phyloP scores from a whole-genome alignment of 2,329 filamentous ascomycete species.

The Ascochyta koolunga region DNA sequence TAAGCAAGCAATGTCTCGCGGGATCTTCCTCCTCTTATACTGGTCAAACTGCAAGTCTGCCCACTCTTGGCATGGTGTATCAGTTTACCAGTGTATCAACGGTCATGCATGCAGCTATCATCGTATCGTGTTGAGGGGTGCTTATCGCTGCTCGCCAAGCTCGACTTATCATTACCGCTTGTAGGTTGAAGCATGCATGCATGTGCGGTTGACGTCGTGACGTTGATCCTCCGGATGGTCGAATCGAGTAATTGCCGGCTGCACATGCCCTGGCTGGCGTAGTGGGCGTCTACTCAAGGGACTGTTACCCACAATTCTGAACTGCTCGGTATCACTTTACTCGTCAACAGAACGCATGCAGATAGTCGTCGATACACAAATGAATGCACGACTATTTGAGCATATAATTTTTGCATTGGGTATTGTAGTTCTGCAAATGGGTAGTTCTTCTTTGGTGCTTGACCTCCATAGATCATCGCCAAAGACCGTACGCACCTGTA shows the following conservation, averaged over 20 bases:
- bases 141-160: conserved; percentile 25
- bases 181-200: conserved; percentile 10
- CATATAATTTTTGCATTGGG: conserved; percentile 1
- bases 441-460: background rate
- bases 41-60: background rate
- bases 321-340: background rate
- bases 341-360: background rate
- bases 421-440: background rate
- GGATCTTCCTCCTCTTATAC: conserved; percentile 4
- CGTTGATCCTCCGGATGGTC: conserved; percentile 31
- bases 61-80: conserved; percentile 10
- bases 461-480: conserved; percentile 54
- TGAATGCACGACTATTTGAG: background rate
- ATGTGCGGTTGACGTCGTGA: conserved; percentile 17
- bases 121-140: conserved; percentile 10
- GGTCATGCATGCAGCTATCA: conserved; percentile 13
- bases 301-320: conserved; percentile 4
- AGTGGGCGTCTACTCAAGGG: conserved; percentile 3
- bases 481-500: conserved; percentile 68
- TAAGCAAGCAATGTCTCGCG: background rate
- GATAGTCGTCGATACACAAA: background rate
- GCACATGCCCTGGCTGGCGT: conserved; percentile 16
- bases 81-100: conserved; percentile 5
- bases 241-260: conserved; percentile 29
- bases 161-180: conserved; percentile 20